Evolutionary conservation across 495 filamentous ascomycete species (phyloP).

Genomic region (Hypomontagnella submonticulosa): DNA sequence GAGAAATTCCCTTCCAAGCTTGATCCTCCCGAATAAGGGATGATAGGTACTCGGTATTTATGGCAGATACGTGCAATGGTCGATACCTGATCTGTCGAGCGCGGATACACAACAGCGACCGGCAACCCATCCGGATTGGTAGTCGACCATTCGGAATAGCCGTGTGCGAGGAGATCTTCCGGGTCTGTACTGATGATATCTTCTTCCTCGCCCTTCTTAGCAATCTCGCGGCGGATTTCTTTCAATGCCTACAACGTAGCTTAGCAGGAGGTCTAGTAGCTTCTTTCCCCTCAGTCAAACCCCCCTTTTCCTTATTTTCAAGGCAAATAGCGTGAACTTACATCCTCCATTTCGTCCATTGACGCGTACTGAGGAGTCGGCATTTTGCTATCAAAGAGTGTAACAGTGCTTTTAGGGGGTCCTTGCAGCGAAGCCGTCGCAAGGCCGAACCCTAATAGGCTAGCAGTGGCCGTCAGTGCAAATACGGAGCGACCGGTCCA

Average conservation of each 20-base stretch:
- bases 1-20: constrained; percentile 92
- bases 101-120: constrained; percentile 84
- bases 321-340: constrained; percentile 46
- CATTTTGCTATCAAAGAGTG: constrained; percentile 54
- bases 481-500: constrained; percentile 51
- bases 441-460: constrained; percentile 55
- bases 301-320: neutral
- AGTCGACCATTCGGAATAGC: constrained; percentile 91
- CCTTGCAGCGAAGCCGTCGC: constrained; percentile 40
- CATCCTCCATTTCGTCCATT: constrained; percentile 60
- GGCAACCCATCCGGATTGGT: constrained; percentile 80
- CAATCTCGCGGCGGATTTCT: constrained; percentile 67
- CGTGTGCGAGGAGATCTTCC: constrained; percentile 82
- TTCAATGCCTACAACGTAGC: constrained; percentile 66
- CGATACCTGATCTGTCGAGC: constrained; percentile 81
- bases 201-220: constrained; percentile 58
- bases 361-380: constrained; percentile 59
- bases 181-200: constrained; percentile 85
- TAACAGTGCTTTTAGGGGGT: constrained; percentile 38
- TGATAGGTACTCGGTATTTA: constrained; percentile 86
- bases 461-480: constrained; percentile 54
- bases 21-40: constrained; percentile 86
- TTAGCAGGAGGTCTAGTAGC: constrained; percentile 23
- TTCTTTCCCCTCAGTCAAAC: neutral
- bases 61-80: constrained; percentile 82